Evolutionary conservation across 78 protist genomes (phyloP).

Genomic region (Emiliania huxleyi): DNA sequence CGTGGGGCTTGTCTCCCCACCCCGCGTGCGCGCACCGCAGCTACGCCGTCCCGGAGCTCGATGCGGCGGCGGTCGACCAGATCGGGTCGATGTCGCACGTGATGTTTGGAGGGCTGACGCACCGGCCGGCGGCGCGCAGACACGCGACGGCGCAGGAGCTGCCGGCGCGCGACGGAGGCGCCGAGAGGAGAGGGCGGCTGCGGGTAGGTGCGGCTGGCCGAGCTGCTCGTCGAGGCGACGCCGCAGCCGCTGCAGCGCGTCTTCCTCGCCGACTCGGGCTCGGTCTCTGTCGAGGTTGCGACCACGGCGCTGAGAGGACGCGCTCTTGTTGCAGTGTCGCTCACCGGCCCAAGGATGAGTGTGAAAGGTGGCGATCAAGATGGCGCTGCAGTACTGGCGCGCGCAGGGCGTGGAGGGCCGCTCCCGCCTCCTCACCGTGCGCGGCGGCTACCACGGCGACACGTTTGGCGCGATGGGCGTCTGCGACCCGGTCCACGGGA

Average conservation of each 20-base stretch:
- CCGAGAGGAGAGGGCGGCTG: too few relatives aligned
- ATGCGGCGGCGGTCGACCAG: not conserved
- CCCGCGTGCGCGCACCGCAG: not conserved
- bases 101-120: constrained; percentile 48
- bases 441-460: constrained; percentile 60
- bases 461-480: constrained; percentile 55
- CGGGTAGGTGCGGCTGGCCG: not conserved
- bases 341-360: too few relatives aligned
- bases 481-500: constrained; percentile 55
- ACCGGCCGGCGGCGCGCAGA: not conserved
- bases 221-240: not conserved
- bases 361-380: constrained; percentile 53
- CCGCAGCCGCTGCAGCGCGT: constrained; percentile 33
- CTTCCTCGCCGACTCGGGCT: constrained; percentile 50
- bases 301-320: too few relatives aligned
- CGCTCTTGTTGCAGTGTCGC: too few relatives aligned
- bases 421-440: not conserved
- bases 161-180: too few relatives aligned
- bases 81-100: constrained; percentile 27
- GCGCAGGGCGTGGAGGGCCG: not conserved
- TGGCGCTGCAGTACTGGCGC: constrained; percentile 47
- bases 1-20: too few relatives aligned
- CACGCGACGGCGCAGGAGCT: too few relatives aligned
- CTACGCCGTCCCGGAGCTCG: constrained; percentile 29
- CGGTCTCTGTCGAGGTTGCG: constrained; percentile 42